phyloP scores from a whole-genome alignment of 2,329 filamentous ascomycete genomes.

The Trichoderma polysporum region DNA sequence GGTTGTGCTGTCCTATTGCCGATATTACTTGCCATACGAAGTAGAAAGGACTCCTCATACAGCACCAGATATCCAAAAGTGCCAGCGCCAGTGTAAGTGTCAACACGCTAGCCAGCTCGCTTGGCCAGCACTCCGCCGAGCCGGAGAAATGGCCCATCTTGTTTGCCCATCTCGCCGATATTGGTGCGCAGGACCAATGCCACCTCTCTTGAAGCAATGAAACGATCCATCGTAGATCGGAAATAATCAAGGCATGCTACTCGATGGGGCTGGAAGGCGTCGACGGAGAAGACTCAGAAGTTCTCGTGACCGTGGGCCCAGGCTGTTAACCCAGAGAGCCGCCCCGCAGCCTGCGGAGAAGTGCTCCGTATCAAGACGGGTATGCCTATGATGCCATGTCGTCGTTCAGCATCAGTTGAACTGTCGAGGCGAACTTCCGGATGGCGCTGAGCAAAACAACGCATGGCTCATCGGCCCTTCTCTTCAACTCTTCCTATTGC shows the following conservation, averaged over 20 bases:
- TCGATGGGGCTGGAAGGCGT: constrained; percentile 8
- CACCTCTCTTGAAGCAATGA: constrained; percentile 15
- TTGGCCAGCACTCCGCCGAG: constrained; percentile 3
- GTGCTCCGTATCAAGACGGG: neutral
- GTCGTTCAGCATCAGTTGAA: neutral
- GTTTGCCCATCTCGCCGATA: neutral
- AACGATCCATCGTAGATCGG: constrained; percentile 22
- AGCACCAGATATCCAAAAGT: neutral
- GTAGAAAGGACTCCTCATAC: too few species aligned
- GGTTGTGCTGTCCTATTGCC: neutral
- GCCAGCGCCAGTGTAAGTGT: neutral
- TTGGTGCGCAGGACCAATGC: constrained; percentile 17
- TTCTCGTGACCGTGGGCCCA: constrained; percentile 4
- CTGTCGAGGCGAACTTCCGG: neutral
- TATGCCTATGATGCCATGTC: constrained; percentile 2
- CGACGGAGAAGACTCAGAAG: constrained; percentile 5
- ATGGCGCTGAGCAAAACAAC: neutral
- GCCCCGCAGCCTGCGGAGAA: constrained; percentile 5
- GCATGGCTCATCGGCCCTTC: constrained; percentile 21
- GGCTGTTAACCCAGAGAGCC: neutral
- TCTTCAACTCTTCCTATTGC: constrained; percentile 6
- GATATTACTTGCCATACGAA: neutral
- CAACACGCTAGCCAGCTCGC: neutral
- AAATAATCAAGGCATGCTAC: neutral
- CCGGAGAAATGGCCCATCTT: neutral